Evolutionary conservation across 2,329 filamentous ascomycete species (phyloP).

Genomic region (Pseudogymnoascus sp.): DNA sequence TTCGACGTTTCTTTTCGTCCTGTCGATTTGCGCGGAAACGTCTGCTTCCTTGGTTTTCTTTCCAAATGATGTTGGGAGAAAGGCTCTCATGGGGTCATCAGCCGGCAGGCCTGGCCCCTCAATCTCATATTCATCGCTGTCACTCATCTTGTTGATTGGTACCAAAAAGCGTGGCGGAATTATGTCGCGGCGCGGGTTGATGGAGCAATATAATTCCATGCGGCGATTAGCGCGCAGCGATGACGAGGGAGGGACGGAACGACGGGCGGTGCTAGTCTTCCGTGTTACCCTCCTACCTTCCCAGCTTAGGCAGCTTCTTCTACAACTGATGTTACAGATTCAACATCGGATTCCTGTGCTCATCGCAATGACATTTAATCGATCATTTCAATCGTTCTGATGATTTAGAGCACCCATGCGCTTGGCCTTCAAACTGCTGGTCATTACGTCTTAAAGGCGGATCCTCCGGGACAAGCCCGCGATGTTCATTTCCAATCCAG

Average conservation of each 20-base stretch:
- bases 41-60: slow-evolving; percentile 70
- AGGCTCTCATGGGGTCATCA: slow-evolving; percentile 67
- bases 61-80: slow-evolving; percentile 77
- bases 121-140: slow-evolving; percentile 53
- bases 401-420: not conserved
- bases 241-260: slow-evolving; percentile 6
- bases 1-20: slow-evolving; percentile 56
- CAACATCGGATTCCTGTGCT: not conserved
- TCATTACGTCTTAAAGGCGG: not conserved
- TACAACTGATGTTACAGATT: not conserved
- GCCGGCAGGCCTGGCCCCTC: slow-evolving; percentile 47
- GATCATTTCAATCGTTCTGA: not conserved
- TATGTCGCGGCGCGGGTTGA: not conserved
- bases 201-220: slow-evolving; percentile 9
- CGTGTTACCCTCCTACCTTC: not conserved
- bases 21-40: slow-evolving; percentile 72
- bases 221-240: not conserved
- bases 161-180: not conserved
- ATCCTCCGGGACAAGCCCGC: slow-evolving; percentile 3
- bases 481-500: slow-evolving; percentile 5
- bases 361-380: slow-evolving; percentile 5
- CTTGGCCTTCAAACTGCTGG: not conserved
- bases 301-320: not conserved
- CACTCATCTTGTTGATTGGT: slow-evolving; percentile 41
- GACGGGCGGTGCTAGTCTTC: not conserved